These are phyloP conservation scores for Hansenula anomala DNA, from an alignment of 1,139 yeast species.

Conservation along the genomic window DNA sequence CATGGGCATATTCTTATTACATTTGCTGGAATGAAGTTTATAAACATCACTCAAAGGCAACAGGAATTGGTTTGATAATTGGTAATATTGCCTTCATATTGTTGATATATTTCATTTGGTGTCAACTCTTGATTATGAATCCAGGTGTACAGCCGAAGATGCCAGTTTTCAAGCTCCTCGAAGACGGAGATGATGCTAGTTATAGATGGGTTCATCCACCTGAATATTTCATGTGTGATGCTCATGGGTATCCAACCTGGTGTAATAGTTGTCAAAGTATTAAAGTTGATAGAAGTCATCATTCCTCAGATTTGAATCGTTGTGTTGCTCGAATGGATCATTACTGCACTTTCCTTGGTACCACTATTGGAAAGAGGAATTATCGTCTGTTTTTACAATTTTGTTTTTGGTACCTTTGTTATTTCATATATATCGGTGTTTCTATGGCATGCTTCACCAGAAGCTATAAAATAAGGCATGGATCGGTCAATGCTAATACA, in stretches of 20 bases:
- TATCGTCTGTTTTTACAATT: constrained; percentile 49
- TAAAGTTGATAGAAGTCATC: constrained; percentile 51
- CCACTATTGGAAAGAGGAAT: constrained; percentile 51
- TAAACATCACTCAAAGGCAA: constrained; percentile 14
- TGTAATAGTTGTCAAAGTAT: constrained; percentile 51
- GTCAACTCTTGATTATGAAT: constrained; percentile 19
- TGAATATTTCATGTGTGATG: constrained; percentile 49
- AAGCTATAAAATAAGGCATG: constrained; percentile 23
- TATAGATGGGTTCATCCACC: constrained; percentile 35
- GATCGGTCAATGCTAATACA: constrained; percentile 38
- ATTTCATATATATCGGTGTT: constrained; percentile 28
- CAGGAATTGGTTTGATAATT: constrained; percentile 28
- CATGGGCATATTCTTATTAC: constrained; percentile 19
- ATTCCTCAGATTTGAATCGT: constrained; percentile 38
- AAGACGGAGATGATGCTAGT: constrained; percentile 11
- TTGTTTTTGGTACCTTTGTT: constrained; percentile 30
- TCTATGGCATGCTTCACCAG: constrained; percentile 26
- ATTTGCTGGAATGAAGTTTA: constrained; percentile 20
- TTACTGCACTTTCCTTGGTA: constrained; percentile 60
- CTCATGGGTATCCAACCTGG: constrained; percentile 57
- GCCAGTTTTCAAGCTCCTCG: constrained; percentile 26
- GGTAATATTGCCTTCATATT: constrained; percentile 22
- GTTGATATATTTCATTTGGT: constrained; percentile 23
- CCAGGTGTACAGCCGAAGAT: constrained; percentile 26
- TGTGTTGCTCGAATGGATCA: constrained; percentile 64